Conservation (phyloP, 1,139 yeast genomes). For the Geotrichum histeridarum region DNA sequence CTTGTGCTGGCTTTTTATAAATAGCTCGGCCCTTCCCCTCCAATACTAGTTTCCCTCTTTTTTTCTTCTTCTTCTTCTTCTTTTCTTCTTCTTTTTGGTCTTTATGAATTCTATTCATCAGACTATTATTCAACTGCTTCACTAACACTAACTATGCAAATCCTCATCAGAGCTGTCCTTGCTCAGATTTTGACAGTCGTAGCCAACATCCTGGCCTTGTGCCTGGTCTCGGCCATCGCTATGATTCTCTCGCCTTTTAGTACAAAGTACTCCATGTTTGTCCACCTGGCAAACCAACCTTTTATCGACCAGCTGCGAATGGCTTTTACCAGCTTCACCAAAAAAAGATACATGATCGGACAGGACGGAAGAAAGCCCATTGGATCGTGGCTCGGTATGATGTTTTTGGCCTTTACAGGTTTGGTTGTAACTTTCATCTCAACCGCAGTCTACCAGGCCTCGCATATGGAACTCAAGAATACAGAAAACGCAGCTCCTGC, state of each 20-base stretch:
- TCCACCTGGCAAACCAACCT: slow-evolving; percentile 15
- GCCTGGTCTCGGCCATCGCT: slow-evolving; percentile 11
- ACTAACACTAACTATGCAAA: slow-evolving; percentile 14
- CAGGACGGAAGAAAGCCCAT: slow-evolving; percentile 17
- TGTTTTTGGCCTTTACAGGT: slow-evolving; percentile 11
- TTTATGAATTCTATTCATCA: neutral
- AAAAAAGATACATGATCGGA: slow-evolving; percentile 21
- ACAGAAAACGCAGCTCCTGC: slow-evolving; percentile 4
- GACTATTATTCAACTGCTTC: neutral
- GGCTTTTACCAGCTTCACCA: slow-evolving; percentile 16
- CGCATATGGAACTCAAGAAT: slow-evolving; percentile 14
- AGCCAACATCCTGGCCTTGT: slow-evolving; percentile 13
- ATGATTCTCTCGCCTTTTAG: slow-evolving; percentile 17
- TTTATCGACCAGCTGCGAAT: slow-evolving; percentile 18
- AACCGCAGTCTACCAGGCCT: slow-evolving; percentile 17
- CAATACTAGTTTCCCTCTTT: neutral
- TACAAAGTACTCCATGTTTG: slow-evolving; percentile 13
- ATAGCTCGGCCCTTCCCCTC: neutral
- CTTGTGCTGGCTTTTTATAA: too few relatives aligned
- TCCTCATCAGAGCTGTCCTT: slow-evolving; percentile 12
- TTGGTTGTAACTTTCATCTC: slow-evolving; percentile 15
- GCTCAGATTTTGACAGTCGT: slow-evolving; percentile 19
- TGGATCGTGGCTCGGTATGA: slow-evolving; percentile 16
- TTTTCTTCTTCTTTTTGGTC: neutral
- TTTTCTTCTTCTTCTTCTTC: neutral